A percentile compares a stretch with the other conserved stretches of the same genome.
phyloP scores from a whole-genome alignment of 805 yeast species.

The Komagataella ulmi region DNA sequence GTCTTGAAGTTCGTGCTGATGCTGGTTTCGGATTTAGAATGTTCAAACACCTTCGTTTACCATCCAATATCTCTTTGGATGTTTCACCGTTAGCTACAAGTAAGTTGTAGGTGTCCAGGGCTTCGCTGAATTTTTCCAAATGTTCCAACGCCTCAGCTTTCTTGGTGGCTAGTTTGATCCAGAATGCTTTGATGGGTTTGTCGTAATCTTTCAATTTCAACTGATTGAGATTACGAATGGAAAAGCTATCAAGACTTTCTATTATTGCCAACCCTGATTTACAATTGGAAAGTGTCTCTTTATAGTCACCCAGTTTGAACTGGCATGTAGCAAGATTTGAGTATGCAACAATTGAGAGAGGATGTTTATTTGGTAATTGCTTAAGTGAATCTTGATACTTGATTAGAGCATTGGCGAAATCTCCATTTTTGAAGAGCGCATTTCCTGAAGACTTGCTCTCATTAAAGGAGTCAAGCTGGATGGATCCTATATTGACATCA shows the following conservation, averaged over 20 bases:
- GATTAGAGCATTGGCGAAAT: constrained; percentile 53
- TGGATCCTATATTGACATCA: constrained; percentile 3
- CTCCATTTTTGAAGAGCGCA: constrained; percentile 65
- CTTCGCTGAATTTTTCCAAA: constrained; percentile 53
- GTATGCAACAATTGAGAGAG: constrained; percentile 48
- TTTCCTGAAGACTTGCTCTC: constrained; percentile 44
- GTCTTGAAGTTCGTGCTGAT: constrained; percentile 11
- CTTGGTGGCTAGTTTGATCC: constrained; percentile 55
- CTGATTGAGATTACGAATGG: constrained; percentile 12
- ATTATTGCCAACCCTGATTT: constrained; percentile 31
- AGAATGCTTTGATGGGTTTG: constrained; percentile 51
- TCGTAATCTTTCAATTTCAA: constrained; percentile 27
- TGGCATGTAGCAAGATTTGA: constrained; percentile 67
- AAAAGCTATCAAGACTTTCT: constrained; percentile 15
- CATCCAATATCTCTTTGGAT: constrained; percentile 57
- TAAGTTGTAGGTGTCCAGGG: constrained; percentile 46
- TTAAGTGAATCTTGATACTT: constrained; percentile 37
- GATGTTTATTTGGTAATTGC: constrained; percentile 50
- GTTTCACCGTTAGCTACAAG: constrained; percentile 59
- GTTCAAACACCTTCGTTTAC: constrained; percentile 64
- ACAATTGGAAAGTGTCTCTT: constrained; percentile 31
- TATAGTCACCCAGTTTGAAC: constrained; percentile 59
- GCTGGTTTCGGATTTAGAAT: constrained; percentile 41
- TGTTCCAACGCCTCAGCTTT: constrained; percentile 81
- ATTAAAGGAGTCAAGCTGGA: constrained; percentile 21